Evolutionary conservation across 495 filamentous ascomycete species (phyloP), one percentile per base, ranked within the genome.

Genomic region (Penicillium canariense): DNA sequence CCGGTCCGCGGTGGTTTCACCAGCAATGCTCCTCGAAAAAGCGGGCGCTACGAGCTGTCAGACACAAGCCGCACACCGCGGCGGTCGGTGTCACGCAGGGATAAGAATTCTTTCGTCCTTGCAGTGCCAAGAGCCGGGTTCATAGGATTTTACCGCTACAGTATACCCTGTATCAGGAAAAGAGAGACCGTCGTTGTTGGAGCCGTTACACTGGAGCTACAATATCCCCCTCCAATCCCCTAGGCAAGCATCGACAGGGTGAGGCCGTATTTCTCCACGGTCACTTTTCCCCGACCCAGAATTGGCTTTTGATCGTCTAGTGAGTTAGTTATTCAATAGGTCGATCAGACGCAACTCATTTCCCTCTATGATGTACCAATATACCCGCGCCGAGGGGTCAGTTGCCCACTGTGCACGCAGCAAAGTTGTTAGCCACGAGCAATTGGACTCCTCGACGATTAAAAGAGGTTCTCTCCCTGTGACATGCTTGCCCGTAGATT

Each of bases 341-440:
- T 1, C 25, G 38, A 42, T 42, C 38, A 10, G 20, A 42, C n/a
- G n/a, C 20, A 18, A 42, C 17, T 18, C 14, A 27, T 39, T 53
- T 5, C n/a, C 39, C 39, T 40, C 45, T 54, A 26, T n/a, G 40
- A 45, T 61, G 32, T 39, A 50, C 34, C 32, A 23, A 50, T 39
- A 39, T 50, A 50, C 9, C 48, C 32, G 22, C 34, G 18, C 12
- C 22, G 44, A 48, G 26, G 27, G 42, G 14, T 9, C 12, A 34
- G 2, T 4, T 34, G 12, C 30, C 30, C 34, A 30, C 26, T 43
- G 23, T 44, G 26, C 20, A 2, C 23, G 14, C n/a, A n/a, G n/a
- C n/a, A n/a, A n/a, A n/a, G n/a, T n/a, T n/a, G n/a, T n/a, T n/a
- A n/a, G n/a, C n/a, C n/a, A n/a, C n/a, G n/a, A n/a, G n/a, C n/a